These are phyloP conservation scores for Ceratocystis variospora DNA, from an alignment of 2,329 filamentous ascomycete species.

Conservation along the genomic window DNA sequence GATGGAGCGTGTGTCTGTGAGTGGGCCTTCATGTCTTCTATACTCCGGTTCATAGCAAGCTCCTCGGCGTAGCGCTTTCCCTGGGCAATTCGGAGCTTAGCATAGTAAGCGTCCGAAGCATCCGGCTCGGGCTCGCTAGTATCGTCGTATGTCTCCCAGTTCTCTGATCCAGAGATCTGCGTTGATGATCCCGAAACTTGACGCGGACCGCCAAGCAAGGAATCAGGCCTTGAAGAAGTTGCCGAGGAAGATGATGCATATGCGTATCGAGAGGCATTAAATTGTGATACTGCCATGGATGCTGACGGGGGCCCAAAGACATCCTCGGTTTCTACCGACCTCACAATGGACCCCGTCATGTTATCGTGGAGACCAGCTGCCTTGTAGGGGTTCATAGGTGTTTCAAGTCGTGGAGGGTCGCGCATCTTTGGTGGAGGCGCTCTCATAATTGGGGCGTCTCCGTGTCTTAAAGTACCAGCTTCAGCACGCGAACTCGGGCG, in stretches of 20 bases:
- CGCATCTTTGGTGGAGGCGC: conserved; percentile 87
- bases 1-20: conserved; percentile 7
- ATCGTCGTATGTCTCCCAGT: conserved; percentile 95
- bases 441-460: conserved; percentile 41
- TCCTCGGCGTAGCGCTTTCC: conserved; percentile 29
- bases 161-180: conserved; percentile 69
- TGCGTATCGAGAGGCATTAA: conserved; percentile 29
- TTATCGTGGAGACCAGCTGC: conserved; percentile 27
- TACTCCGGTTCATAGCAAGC: conserved; percentile 23
- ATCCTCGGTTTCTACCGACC: conserved; percentile 60
- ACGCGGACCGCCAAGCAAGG: conserved; percentile 29
- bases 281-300: conserved; percentile 21
- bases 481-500: conserved; percentile 29
- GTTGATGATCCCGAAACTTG: conserved; percentile 53
- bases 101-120: conserved; percentile 64
- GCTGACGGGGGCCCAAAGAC: conserved; percentile 34
- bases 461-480: conserved; percentile 34
- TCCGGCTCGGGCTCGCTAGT: conserved; percentile 64
- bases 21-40: conserved; percentile 22
- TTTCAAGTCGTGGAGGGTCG: conserved; percentile 44
- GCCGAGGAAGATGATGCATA: conserved; percentile 29
- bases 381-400: conserved; percentile 36
- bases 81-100: conserved; percentile 56
- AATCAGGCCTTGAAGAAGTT: conserved; percentile 15
- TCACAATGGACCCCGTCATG: conserved; percentile 35